A percentile compares a stretch with the other conserved stretches of the same genome.
Conservation (phyloP, 495 filamentous ascomycete genomes). For the Penicillium chermesinum region DNA sequence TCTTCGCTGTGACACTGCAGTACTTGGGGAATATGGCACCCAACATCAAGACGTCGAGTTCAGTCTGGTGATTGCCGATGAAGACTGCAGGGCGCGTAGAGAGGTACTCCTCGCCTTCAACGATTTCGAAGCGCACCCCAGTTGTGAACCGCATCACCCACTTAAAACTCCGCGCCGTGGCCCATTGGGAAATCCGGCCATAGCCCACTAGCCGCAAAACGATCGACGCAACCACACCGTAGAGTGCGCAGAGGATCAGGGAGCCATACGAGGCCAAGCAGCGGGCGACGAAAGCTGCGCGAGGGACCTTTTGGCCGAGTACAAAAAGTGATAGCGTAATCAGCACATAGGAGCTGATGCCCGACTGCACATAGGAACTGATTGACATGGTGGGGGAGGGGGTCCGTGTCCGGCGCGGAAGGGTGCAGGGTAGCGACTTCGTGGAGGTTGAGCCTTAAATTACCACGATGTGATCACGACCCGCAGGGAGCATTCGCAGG, state of each 20-base stretch:
- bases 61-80: constrained; percentile 89
- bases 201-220: constrained; percentile 64
- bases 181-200: constrained; percentile 78
- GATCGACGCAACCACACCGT: constrained; percentile 73
- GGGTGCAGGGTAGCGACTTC: not conserved
- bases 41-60: constrained; percentile 90
- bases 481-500: constrained; percentile 1
- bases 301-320: constrained; percentile 48
- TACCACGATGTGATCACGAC: constrained; percentile 6
- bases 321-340: constrained; percentile 55
- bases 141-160: constrained; percentile 69
- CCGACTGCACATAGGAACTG: constrained; percentile 44
- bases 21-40: constrained; percentile 83
- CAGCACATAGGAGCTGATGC: constrained; percentile 50
- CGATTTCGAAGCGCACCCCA: constrained; percentile 72
- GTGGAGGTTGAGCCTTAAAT: not conserved
- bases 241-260: constrained; percentile 59
- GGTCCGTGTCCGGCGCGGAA: not conserved
- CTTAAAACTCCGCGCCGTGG: constrained; percentile 75
- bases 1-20: constrained; percentile 92
- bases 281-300: constrained; percentile 65
- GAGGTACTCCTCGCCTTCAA: constrained; percentile 62
- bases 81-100: constrained; percentile 79
- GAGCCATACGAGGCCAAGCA: constrained; percentile 65
- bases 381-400: constrained; percentile 33